Percentiles rank a stretch among this genome's conserved stretches.
phyloP scores from a whole-genome alignment of 1,284 basidiomycete genomes.

The Mycosarcoma maydis region DNA sequence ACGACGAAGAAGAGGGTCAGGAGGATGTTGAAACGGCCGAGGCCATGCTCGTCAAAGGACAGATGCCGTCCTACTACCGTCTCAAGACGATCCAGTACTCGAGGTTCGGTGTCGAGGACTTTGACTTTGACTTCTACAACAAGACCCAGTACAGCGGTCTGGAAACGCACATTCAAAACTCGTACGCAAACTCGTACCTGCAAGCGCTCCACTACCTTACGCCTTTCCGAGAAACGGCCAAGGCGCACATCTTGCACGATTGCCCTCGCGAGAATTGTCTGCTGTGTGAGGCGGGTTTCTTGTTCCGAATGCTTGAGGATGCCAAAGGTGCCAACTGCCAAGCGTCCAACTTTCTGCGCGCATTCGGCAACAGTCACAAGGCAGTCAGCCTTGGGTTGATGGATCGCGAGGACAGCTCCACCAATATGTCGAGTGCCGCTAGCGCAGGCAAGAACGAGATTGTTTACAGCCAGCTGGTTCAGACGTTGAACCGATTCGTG shows the following conservation, averaged over 20 bases:
- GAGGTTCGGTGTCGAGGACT: constrained; percentile 98
- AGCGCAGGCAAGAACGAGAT: constrained; percentile 33
- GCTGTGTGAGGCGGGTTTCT: constrained; percentile 93
- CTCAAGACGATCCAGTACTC: constrained; percentile 98
- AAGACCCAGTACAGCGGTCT: constrained; percentile 85
- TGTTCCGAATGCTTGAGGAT: constrained; percentile 94
- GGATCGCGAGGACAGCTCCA: constrained; percentile 77
- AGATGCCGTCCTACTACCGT: constrained; percentile 83
- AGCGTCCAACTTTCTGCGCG: constrained; percentile 93
- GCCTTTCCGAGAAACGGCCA: constrained; percentile 83
- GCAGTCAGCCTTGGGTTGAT: constrained; percentile 87
- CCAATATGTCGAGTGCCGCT: constrained; percentile 70
- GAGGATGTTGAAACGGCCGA: constrained; percentile 42
- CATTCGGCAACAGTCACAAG: constrained; percentile 79
- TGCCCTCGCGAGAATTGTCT: constrained; percentile 91
- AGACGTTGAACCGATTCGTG: constrained; percentile 92
- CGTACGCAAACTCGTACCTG: constrained; percentile 92
- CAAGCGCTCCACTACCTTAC: constrained; percentile 87
- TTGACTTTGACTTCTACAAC: constrained; percentile 81
- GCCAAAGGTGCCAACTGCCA: constrained; percentile 94
- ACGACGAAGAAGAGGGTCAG: constrained; percentile 47
- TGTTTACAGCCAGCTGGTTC: constrained; percentile 84
- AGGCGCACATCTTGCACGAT: constrained; percentile 81
- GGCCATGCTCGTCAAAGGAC: constrained; percentile 35
- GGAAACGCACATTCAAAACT: constrained; percentile 96